phyloP scores from a whole-genome alignment of 2,329 filamentous ascomycete species.

The Phymatotrichopsis omnivora region DNA sequence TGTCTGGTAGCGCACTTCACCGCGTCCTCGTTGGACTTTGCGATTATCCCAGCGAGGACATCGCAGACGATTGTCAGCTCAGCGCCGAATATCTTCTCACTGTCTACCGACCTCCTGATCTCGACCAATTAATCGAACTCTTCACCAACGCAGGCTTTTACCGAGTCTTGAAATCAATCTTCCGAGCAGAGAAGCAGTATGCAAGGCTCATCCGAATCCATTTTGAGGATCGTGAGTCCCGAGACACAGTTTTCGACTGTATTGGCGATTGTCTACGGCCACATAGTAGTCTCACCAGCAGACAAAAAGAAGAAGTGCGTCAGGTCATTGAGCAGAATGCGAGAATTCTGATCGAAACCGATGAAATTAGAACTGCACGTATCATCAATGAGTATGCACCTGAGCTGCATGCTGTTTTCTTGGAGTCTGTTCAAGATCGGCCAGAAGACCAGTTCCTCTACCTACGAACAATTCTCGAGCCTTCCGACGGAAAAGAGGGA shows the following conservation, averaged over 20 bases:
- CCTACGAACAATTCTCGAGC: constrained; percentile 65
- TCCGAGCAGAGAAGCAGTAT: constrained; percentile 69
- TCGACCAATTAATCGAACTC: constrained; percentile 62
- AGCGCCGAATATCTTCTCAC: constrained; percentile 93
- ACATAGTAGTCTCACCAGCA: constrained; percentile 51
- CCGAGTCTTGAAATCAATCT: constrained; percentile 82
- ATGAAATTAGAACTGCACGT: constrained; percentile 54
- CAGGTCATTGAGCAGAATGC: constrained; percentile 56
- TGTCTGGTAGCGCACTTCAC: constrained; percentile 76
- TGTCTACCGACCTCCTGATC: constrained; percentile 79
- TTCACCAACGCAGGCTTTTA: constrained; percentile 77
- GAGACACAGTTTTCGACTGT: constrained; percentile 65
- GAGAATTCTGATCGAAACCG: constrained; percentile 54
- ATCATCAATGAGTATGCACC: constrained; percentile 53
- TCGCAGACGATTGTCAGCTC: constrained; percentile 90
- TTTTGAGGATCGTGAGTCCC: constrained; percentile 74
- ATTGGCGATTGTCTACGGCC: constrained; percentile 64
- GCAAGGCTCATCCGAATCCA: constrained; percentile 67
- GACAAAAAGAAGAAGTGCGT: constrained; percentile 64
- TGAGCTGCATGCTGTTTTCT: constrained; percentile 55
- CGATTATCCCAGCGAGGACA: constrained; percentile 65
- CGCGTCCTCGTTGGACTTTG: constrained; percentile 74
- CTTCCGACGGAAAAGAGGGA: constrained; percentile 31
- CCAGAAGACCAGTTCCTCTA: constrained; percentile 64
- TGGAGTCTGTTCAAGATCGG: constrained; percentile 52